Base-by-base conservation (phyloP, 805 yeast genomes). In the Saccharomycopsis lassenensis region DNA sequence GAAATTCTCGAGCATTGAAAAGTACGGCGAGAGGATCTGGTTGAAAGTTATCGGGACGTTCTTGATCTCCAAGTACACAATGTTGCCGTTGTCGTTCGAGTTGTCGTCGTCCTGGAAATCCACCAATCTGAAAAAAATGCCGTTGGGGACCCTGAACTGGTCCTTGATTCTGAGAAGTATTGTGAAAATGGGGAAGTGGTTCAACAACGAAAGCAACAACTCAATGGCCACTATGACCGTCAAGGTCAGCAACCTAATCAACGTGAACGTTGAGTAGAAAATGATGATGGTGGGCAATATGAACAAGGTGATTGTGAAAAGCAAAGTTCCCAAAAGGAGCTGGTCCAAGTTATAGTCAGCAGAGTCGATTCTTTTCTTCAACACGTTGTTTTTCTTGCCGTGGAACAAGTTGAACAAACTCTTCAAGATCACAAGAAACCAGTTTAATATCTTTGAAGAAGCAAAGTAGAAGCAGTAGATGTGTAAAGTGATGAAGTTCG, bases 121-220 rank as follows among this genome's bases (percentile, higher is more conserved):
- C n/a, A 47, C 21, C 12, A 41, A 33, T 19, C 37, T 44, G 26
- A 65, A 50, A 10, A 48, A 48, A n/a, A 76, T 53, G 0, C 81
- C 81, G 6, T 77, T 77, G 0, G 82, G 83, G 7, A 76, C 54
- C 37, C 83, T 62, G 36, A 70, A 74, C 6, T 85, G 75, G 52
- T 87, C 89, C 54, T 89, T 91, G 31, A 84, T 31, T 48, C 91
- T 72, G 31, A 91, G 59, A 35, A 93, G 60, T 2, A 89, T 51
- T 1, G 85, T 87, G 57, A 91, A 89, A 7, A 89, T 51, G 1
- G 99, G 99, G 51, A 80, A 72, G 52, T 87, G 87, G 51, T 87
- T 89, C 37, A 86, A 54, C 22, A 73, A 53, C 5, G 87, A 72
- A 44, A 84, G 63, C 0, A 63, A 33, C 28, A 77, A 61, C 46